Percentiles rank a stretch among this genome's conserved stretches.
Conservation (phyloP, 106 monocot genomes). For the Allium fistulosum region DNA sequence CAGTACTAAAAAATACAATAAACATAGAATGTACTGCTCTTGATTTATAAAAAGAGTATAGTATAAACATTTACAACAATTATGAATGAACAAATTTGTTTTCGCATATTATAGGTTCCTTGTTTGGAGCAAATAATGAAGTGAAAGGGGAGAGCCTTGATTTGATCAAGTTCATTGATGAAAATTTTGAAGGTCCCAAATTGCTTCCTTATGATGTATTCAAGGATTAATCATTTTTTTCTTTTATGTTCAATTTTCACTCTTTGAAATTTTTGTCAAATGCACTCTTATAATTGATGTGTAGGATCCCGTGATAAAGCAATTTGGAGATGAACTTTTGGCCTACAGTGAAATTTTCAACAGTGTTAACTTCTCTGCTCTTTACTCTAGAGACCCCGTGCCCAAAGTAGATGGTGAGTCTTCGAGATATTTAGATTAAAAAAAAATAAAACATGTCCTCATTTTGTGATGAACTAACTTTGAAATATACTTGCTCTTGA, state of each 20-base stretch:
- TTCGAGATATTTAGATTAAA: background rate
- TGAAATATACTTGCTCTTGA: background rate
- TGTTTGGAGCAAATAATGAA: conserved; percentile 17
- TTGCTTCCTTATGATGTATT: background rate
- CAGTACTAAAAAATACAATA: too few relatives aligned
- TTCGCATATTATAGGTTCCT: conserved; percentile 3
- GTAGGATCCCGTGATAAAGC: background rate
- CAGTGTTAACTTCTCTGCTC: too few relatives aligned
- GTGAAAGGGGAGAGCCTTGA: conserved; percentile 24
- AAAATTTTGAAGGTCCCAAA: too few relatives aligned
- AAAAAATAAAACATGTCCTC: background rate
- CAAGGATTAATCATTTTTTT: background rate
- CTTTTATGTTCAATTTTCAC: background rate
- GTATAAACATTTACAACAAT: background rate
- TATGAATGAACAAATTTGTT: background rate
- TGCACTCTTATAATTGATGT: background rate
- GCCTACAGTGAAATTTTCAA: too few relatives aligned
- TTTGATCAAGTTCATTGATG: conserved; percentile 29
- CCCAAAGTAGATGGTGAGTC: background rate
- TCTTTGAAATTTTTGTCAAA: too few relatives aligned
- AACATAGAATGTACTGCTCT: background rate
- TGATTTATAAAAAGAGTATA: background rate
- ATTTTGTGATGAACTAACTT: background rate
- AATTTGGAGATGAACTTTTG: too few relatives aligned
- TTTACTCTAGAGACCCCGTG: too few relatives aligned